Conservation (phyloP, 441 rosid species). For the Macaranga tanarius region DNA sequence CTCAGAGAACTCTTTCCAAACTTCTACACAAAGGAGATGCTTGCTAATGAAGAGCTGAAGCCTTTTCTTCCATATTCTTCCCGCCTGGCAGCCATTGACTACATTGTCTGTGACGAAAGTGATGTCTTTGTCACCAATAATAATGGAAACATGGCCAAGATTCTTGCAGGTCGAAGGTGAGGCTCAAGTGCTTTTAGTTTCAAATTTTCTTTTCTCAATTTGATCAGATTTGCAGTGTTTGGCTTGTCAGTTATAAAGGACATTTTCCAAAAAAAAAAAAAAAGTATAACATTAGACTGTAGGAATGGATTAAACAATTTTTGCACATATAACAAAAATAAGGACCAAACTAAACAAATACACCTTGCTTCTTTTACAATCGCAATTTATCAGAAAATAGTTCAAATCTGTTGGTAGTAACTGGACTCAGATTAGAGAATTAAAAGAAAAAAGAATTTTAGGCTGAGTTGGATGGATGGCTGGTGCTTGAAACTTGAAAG, state of each 20-base stretch:
- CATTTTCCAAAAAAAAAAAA: background rate
- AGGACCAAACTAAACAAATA: background rate
- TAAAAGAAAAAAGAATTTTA: background rate
- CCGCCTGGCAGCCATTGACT: conserved; percentile 90
- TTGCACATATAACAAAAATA: background rate
- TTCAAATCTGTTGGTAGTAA: background rate
- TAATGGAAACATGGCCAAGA: conserved; percentile 98
- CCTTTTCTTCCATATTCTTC: conserved; percentile 83
- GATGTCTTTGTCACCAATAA: conserved; percentile 92
- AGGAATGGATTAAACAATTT: background rate
- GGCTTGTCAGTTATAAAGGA: background rate
- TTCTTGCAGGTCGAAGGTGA: conserved; percentile 98
- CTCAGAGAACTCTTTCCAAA: conserved; percentile 86
- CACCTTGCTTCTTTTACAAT: background rate
- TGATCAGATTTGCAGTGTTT: background rate
- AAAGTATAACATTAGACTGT: background rate
- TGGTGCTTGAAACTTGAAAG: background rate
- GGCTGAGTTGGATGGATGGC: background rate
- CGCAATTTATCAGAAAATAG: background rate
- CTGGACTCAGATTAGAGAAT: conserved; percentile 1
- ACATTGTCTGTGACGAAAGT: conserved; percentile 88
- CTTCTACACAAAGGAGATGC: conserved; percentile 94
- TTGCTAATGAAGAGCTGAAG: conserved; percentile 71
- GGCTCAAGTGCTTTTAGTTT: conserved; percentile 2
- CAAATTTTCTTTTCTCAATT: background rate